phyloP scores from a whole-genome alignment of 192 early-diverging fungal species.

The Nowakowskiella sp. region DNA sequence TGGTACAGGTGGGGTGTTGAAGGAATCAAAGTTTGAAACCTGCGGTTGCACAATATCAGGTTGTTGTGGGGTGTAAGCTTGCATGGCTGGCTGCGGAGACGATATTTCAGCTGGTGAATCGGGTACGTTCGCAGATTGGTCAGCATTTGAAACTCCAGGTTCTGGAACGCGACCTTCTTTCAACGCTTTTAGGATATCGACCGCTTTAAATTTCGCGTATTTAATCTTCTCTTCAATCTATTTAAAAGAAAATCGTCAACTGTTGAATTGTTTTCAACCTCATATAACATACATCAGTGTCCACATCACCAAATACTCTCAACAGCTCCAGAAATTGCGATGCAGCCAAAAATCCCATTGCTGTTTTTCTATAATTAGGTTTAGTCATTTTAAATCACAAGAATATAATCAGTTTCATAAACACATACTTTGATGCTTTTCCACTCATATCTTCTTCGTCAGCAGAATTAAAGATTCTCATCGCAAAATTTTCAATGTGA shows the following conservation, averaged over 20 bases:
- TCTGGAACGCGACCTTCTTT: slow-evolving; percentile 70
- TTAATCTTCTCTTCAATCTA: slow-evolving; percentile 79
- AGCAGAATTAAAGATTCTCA: slow-evolving; percentile 80
- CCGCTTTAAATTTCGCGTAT: slow-evolving; percentile 94
- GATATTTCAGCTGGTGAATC: background rate
- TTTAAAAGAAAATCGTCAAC: background rate
- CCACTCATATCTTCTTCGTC: slow-evolving; percentile 87
- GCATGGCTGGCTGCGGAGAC: background rate
- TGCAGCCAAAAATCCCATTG: slow-evolving; percentile 75
- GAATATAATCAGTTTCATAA: background rate
- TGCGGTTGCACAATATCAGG: background rate
- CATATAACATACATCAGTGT: slow-evolving; percentile 39
- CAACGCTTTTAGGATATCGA: slow-evolving; percentile 86
- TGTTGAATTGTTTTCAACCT: slow-evolving; percentile 6
- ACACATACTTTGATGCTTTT: slow-evolving; percentile 63
- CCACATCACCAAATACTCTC: slow-evolving; percentile 71
- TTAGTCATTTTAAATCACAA: background rate
- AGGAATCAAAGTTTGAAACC: background rate
- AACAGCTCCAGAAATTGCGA: slow-evolving; percentile 84
- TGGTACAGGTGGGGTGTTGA: background rate
- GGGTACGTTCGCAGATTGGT: background rate
- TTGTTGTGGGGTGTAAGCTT: background rate
- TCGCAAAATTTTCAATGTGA: slow-evolving; percentile 83
- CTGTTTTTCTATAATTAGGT: slow-evolving; percentile 58
- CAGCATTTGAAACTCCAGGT: slow-evolving; percentile 42